A percentile compares a stretch with the other conserved stretches of the same genome.
Evolutionary conservation across 2,329 filamentous ascomycete species (phyloP).

Genomic region (Talaromyces sp.): DNA sequence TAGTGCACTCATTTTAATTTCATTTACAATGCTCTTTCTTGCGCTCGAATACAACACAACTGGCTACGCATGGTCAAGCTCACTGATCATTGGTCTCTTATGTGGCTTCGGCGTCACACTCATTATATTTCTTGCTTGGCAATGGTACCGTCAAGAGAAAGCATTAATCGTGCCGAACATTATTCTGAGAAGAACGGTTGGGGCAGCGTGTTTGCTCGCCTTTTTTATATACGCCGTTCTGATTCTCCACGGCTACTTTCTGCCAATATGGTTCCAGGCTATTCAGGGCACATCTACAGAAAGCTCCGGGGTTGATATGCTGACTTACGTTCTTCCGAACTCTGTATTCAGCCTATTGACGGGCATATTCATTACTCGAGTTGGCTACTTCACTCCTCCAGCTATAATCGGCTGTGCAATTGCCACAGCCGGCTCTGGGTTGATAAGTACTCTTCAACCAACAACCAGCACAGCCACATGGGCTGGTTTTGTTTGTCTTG

Average conservation of each 20-base stretch:
- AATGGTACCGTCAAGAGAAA: constrained; percentile 24
- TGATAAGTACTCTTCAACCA: constrained; percentile 36
- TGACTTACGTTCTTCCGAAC: constrained; percentile 37
- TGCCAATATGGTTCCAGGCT: constrained; percentile 31
- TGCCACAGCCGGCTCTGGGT: constrained; percentile 31
- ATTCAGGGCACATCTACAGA: constrained; percentile 23
- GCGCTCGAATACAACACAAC: constrained; percentile 31
- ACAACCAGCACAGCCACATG: constrained; percentile 25
- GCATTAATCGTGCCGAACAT: constrained; percentile 28
- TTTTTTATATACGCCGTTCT: constrained; percentile 29
- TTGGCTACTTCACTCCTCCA: constrained; percentile 31
- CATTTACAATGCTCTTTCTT: constrained; percentile 29
- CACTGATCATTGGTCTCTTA: constrained; percentile 26
- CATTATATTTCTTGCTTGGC: constrained; percentile 27
- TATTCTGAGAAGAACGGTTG: constrained; percentile 24
- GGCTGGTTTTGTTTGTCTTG: constrained; percentile 29
- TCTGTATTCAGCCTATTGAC: constrained; percentile 30
- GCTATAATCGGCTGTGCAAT: constrained; percentile 31
- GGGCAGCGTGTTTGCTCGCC: constrained; percentile 29
- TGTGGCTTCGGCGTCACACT: constrained; percentile 28
- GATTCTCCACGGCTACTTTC: constrained; percentile 28
- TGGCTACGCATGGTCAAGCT: constrained; percentile 27
- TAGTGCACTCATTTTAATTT: constrained; percentile 26
- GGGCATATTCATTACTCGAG: constrained; percentile 30
- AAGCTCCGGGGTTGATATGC: constrained; percentile 20